Base-by-base conservation (phyloP, 345 rosid genomes). In the Sonneratia alba region DNA sequence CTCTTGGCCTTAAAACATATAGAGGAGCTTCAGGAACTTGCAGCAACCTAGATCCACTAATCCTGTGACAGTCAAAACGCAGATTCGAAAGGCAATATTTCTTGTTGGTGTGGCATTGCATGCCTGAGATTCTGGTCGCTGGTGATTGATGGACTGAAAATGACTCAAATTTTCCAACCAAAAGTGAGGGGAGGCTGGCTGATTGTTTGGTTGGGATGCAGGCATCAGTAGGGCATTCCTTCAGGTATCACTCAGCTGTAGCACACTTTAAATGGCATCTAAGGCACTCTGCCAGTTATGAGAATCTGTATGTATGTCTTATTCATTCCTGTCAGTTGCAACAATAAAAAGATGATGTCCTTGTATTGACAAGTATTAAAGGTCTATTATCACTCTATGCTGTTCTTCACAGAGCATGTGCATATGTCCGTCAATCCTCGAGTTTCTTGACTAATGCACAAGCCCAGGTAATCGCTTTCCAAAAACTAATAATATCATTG, bases 191-290 rank as follows among this genome's bases (percentile, higher is more conserved):
- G 61, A 63, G 68, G 72, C 61, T 71, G 70, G n/a, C n/a, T n/a
- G n/a, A 49, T 65, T 71, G 77, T 77, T 79, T 40, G 69, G 76
- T 47, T 77, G 84, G 74, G 74, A 47, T 47, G 49, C 49, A 47
- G 14, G 3, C 49, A 6, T 12, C 14, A 42, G 75, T 71, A 78
- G 81, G 68, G 72, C 82, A 85, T 85, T 81, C 85, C 81, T 85
- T 83, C 75, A 55, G 62, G 71, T 69, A 36, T 43, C 77, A 13
- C 18, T 27, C 37, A 27, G 49, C 66, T 74, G 68, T 73, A 70
- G 78, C 59, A 78, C 66, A 77, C 77, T 38, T 55, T 48, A 78
- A 71, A 75, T 40, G 43, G 43, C 43, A 40, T 40, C 6, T 40
- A 40, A 40, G n/a, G n/a, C n/a, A n/a, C n/a, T n/a, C n/a, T n/a